A percentile compares a stretch with the other conserved stretches of the same genome.
These are phyloP conservation scores for Meredithiella fracta DNA, from an alignment of 2,329 filamentous ascomycete species.

Conservation along the genomic window DNA sequence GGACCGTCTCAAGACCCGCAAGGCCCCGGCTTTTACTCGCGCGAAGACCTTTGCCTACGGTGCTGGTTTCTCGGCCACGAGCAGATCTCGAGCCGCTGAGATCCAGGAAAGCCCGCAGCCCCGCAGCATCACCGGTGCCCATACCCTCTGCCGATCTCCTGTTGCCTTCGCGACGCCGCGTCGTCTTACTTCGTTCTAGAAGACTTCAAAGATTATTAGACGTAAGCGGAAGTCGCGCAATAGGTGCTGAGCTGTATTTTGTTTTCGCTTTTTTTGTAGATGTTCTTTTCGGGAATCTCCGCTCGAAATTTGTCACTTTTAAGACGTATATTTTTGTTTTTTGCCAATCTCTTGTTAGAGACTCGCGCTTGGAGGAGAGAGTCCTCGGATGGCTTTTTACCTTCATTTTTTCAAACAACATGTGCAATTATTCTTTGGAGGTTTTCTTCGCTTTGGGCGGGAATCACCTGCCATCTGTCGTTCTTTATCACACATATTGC, in stretches of 20 bases:
- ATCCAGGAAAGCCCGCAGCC: conserved; percentile 7
- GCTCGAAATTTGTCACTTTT: conserved; percentile 3
- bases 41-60: conserved; percentile 95
- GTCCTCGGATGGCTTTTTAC: neutral
- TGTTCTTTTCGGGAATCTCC: conserved; percentile 1
- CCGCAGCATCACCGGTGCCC: conserved; percentile 1
- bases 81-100: neutral
- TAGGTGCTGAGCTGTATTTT: neutral
- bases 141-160: conserved; percentile 10
- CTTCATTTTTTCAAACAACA: neutral
- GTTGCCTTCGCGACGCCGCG: conserved; percentile 6
- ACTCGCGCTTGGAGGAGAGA: conserved; percentile 6
- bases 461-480: neutral
- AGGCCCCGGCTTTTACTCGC: conserved; percentile 52
- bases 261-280: neutral
- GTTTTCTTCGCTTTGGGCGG: neutral
- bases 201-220: neutral
- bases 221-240: neutral
- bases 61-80: conserved; percentile 2
- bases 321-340: neutral
- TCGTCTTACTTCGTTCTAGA: conserved; percentile 9
- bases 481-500: neutral
- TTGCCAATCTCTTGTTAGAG: conserved; percentile 9
- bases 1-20: conserved; percentile 77
- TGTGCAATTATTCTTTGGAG: neutral